These are phyloP conservation scores for Fusarium liriodendri DNA, from an alignment of 2,329 filamentous ascomycete species.

Conservation along the genomic window DNA sequence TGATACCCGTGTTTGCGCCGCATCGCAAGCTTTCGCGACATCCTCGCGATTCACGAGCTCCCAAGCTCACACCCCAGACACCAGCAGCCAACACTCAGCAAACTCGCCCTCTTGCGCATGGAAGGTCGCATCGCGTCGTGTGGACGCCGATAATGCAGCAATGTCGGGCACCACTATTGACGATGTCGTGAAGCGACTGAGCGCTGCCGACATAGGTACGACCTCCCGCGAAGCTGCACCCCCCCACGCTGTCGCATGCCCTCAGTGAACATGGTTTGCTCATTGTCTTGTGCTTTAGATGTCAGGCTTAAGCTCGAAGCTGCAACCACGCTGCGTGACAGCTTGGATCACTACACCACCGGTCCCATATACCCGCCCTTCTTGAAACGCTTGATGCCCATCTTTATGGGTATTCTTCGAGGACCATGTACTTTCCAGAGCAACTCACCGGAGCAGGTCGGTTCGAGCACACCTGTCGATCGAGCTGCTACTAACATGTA, in stretches of 20 bases:
- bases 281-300: constrained; percentile 64
- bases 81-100: constrained; percentile 29
- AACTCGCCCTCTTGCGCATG: constrained; percentile 47
- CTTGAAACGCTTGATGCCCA: constrained; percentile 87
- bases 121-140: constrained; percentile 48
- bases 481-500: constrained; percentile 26
- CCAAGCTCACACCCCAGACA: constrained; percentile 31
- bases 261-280: constrained; percentile 1
- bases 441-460: constrained; percentile 87
- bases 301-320: constrained; percentile 83
- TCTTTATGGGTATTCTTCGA: constrained; percentile 86
- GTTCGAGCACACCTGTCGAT: constrained; percentile 33
- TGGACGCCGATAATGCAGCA: constrained; percentile 60
- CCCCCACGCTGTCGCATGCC: constrained; percentile 36
- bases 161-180: constrained; percentile 73
- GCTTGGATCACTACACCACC: constrained; percentile 86
- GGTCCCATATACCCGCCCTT: constrained; percentile 83
- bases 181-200: constrained; percentile 71
- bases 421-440: constrained; percentile 92
- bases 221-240: constrained; percentile 3
- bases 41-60: constrained; percentile 37
- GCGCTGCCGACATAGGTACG: constrained; percentile 65
- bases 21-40: constrained; percentile 31
- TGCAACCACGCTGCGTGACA: constrained; percentile 89
- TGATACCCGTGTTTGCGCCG: constrained; percentile 9